Conservation (phyloP, 2,329 filamentous ascomycete species). For the Aspergillus sp. region DNA sequence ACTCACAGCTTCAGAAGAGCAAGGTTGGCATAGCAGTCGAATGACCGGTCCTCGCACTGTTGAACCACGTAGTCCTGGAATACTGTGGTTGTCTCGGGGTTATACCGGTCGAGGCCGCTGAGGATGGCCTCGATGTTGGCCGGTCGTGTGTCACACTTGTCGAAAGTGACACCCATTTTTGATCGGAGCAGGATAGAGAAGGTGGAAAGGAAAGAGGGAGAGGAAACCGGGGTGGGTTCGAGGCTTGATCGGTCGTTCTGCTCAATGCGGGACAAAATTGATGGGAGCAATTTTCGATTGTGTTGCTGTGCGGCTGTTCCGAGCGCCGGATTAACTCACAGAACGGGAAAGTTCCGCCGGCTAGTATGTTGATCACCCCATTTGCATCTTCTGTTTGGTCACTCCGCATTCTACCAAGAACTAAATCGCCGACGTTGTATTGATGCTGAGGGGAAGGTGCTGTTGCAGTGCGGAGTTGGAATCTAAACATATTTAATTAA, state of each 20-base stretch:
- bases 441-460: slow-evolving; percentile 6
- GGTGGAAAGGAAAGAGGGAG: background rate
- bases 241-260: slow-evolving; percentile 1
- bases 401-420: slow-evolving; percentile 2
- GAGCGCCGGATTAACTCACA: slow-evolving; percentile 4
- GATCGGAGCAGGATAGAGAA: background rate
- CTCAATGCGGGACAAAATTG: slow-evolving; percentile 18
- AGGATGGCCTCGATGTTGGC: slow-evolving; percentile 91
- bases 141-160: slow-evolving; percentile 88
- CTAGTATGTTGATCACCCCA: background rate
- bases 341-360: slow-evolving; percentile 19
- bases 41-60: slow-evolving; percentile 93
- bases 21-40: slow-evolving; percentile 95
- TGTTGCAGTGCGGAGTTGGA: background rate
- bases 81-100: slow-evolving; percentile 88
- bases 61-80: slow-evolving; percentile 93
- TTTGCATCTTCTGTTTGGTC: slow-evolving; percentile 1
- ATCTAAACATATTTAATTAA: background rate
- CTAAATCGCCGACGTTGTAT: background rate
- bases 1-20: slow-evolving; percentile 92
- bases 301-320: slow-evolving; percentile 24
- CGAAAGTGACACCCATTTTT: slow-evolving; percentile 56
- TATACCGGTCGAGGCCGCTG: slow-evolving; percentile 96
- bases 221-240: slow-evolving; percentile 2
- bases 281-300: slow-evolving; percentile 27